Base-by-base conservation (phyloP, 2,329 filamentous ascomycete genomes). In the Aspergillus niger region DNA sequence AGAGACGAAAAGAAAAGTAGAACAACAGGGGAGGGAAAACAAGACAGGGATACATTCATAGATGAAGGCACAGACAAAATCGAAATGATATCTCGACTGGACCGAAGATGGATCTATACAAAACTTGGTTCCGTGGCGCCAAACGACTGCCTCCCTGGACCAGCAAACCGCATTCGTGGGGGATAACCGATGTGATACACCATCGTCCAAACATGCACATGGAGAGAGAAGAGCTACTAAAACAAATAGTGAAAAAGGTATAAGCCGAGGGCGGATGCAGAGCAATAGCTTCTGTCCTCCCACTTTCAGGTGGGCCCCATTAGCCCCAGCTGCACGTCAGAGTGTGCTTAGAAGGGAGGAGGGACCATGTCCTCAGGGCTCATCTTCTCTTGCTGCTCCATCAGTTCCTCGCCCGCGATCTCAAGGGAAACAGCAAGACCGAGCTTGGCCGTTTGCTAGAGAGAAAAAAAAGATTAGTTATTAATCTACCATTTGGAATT, bases 351-450 rank as follows among this genome's bases (percentile, higher is more conserved):
- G 72, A 82, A 81, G 55, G 82, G 82, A 63, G 82, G 81, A 62
- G 78, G 76, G 61, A 81, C 70, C 67, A 79, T 76, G 65, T 76
- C 76, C 61, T 76, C 71, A 56, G 77, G 67, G 50, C 79, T 77
- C 50, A 76, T 73, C 66, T 72, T 77, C 76, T 92, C 89, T 77
- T 92, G 90, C 80, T 92, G 90, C 77, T 93, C 89, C 83, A 95
- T 91, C 68, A 96, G 82, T 76, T 96, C 92, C 77, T 96, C 92
- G 58, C 88, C 86, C 54, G 88, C 88, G 55, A 91, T 87, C 82
- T 97, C 92, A 68, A 97, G 91, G 51, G 93, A 96, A 70, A 99
- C 91, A 63, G 92, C 92, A 66, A 99, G 85, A 69, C 95, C 95
- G 70, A 98, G 86, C 85, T 98, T 98, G 69, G 94, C 91, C 81